Conservation (phyloP, 768 basidiomycete genomes). For the Agrocybe praecox region DNA sequence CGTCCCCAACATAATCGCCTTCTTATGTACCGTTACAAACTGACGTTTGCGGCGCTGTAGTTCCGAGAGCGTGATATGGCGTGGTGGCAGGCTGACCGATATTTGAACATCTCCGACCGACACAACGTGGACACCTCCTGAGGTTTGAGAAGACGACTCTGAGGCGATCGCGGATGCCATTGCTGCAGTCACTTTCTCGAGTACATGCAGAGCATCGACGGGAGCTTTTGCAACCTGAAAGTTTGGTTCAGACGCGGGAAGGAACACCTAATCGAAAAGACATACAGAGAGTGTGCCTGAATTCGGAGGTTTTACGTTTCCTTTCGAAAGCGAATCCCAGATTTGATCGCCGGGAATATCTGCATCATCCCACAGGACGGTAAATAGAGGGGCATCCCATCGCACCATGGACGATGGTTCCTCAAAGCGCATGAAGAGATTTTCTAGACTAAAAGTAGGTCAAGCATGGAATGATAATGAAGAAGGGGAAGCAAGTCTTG, state of each 20-base stretch:
- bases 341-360: conserved; percentile 68
- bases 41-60: conserved; percentile 90
- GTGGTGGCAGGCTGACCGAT: conserved; percentile 65
- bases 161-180: conserved; percentile 75
- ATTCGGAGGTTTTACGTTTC: conserved; percentile 85
- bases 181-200: conserved; percentile 76
- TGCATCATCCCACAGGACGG: conserved; percentile 74
- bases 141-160: conserved; percentile 40
- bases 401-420: conserved; percentile 98
- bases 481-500: conserved; percentile 36
- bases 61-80: conserved; percentile 81
- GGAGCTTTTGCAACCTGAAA: conserved; percentile 79
- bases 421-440: conserved; percentile 87
- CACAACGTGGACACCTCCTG: conserved; percentile 55
- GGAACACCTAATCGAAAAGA: neutral
- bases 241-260: neutral
- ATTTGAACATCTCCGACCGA: conserved; percentile 43
- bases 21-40: conserved; percentile 88
- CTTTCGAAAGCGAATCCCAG: conserved; percentile 80
- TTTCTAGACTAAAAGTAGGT: conserved; percentile 64
- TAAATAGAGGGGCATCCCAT: conserved; percentile 97
- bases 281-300: conserved; percentile 72
- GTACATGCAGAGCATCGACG: conserved; percentile 80
- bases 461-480: neutral
- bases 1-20: conserved; percentile 82